A percentile compares a stretch with the other conserved stretches of the same genome.
These are phyloP conservation scores for Phytophthora sp. DNA, from an alignment of 352 stramenopile genomes.

Conservation along the genomic window DNA sequence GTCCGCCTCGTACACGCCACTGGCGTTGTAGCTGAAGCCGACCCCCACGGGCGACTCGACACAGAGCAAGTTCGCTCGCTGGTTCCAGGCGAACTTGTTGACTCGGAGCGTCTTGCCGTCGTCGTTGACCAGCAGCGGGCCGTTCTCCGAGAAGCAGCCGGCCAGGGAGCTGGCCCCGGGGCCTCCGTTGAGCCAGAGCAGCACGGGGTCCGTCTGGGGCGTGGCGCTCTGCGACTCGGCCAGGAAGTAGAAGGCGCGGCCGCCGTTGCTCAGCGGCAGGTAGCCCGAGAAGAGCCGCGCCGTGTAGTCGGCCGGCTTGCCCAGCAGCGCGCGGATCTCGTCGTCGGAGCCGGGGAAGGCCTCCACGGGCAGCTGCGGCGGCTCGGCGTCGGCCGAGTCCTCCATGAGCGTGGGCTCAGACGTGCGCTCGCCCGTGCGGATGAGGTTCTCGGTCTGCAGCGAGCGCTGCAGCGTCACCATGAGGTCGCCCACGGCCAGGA, in stretches of 20 bases:
- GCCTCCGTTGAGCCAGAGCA: constrained; percentile 77
- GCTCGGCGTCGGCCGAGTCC: constrained; percentile 22
- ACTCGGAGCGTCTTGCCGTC: constrained; percentile 49
- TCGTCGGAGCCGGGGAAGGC: constrained; percentile 47
- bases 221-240: constrained; percentile 62
- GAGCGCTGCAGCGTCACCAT: constrained; percentile 42
- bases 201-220: constrained; percentile 48
- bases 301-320: constrained; percentile 57
- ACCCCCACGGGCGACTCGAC: constrained; percentile 71
- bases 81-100: constrained; percentile 68
- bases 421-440: constrained; percentile 12
- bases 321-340: constrained; percentile 50
- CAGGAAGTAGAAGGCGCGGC: constrained; percentile 74
- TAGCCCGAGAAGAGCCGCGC: constrained; percentile 67
- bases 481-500: constrained; percentile 36
- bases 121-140: constrained; percentile 66
- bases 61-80: constrained; percentile 59
- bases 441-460: constrained; percentile 30
- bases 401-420: constrained; percentile 15
- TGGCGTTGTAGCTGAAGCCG: constrained; percentile 71
- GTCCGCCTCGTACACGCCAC: constrained; percentile 69
- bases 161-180: constrained; percentile 63
- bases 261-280: constrained; percentile 54
- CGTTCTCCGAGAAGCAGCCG: constrained; percentile 75
- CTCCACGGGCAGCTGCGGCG: neutral